Conservation (phyloP, 2,329 filamentous ascomycete species). For the Sarocladiaceae sp. region DNA sequence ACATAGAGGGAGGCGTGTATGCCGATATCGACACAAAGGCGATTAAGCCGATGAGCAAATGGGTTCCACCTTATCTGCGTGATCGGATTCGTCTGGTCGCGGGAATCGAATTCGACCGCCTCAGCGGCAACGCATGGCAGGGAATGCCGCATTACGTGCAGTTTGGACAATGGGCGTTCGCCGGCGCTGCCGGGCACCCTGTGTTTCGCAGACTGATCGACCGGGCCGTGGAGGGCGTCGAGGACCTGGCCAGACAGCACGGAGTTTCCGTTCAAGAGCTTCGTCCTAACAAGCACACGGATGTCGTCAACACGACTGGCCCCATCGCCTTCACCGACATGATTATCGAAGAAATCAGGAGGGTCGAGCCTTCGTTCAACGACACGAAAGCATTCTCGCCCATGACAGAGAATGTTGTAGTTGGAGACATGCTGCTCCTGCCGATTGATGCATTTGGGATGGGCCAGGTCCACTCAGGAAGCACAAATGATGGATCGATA, state of each 20-base stretch:
- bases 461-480: constrained; percentile 21
- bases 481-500: constrained; percentile 20
- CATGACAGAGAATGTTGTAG: constrained; percentile 13
- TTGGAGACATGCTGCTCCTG: constrained; percentile 18
- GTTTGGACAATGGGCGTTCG: constrained; percentile 31
- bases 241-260: constrained; percentile 10
- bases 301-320: constrained; percentile 27
- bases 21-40: constrained; percentile 44
- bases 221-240: constrained; percentile 18
- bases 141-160: constrained; percentile 23
- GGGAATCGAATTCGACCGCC: constrained; percentile 26
- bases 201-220: constrained; percentile 22
- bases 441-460: constrained; percentile 23
- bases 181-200: constrained; percentile 25
- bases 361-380: constrained; percentile 16
- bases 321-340: constrained; percentile 28
- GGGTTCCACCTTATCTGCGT: constrained; percentile 18
- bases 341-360: constrained; percentile 22
- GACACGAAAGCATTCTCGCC: constrained; percentile 11
- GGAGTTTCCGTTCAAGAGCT: constrained; percentile 11
- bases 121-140: constrained; percentile 18
- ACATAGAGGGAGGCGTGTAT: constrained; percentile 25
- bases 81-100: constrained; percentile 20
- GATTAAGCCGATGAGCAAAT: constrained; percentile 41
- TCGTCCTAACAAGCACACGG: constrained; percentile 17